Conservation (phyloP, 2,329 filamentous ascomycete species). For the Fusarium tjaetaba region DNA sequence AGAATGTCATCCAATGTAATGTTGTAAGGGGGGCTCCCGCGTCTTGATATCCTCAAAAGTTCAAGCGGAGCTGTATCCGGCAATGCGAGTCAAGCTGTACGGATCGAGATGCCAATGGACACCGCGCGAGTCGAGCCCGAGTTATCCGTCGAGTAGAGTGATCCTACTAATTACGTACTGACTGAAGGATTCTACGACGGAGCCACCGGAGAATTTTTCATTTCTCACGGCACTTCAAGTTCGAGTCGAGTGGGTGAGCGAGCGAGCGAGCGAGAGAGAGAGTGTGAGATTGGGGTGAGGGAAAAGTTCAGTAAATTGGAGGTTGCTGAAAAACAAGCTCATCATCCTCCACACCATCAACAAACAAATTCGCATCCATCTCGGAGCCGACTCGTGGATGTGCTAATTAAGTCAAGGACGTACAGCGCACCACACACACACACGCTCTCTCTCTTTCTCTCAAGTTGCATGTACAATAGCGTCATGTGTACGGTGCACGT, state of each 20-base stretch:
- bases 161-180: conserved; percentile 33
- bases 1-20: conserved; percentile 22
- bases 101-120: not conserved
- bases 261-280: not conserved
- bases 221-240: conserved; percentile 17
- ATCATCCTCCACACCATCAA: conserved; percentile 11
- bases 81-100: conserved; percentile 23
- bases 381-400: conserved; percentile 21
- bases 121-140: conserved; percentile 21
- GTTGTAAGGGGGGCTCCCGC: conserved; percentile 6
- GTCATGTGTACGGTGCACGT: conserved; percentile 37
- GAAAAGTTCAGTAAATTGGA: not conserved
- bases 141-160: conserved; percentile 5
- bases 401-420: conserved; percentile 7
- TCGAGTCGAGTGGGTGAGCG: not conserved
- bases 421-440: not conserved
- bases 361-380: conserved; percentile 3
- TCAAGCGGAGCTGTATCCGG: conserved; percentile 3
- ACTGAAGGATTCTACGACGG: conserved; percentile 4
- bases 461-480: conserved; percentile 39
- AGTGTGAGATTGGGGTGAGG: not conserved
- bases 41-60: not conserved
- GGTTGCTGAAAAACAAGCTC: conserved; percentile 5
- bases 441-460: not conserved
- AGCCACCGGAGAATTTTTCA: conserved; percentile 8